Evolutionary conservation across 768 basidiomycete species (phyloP), one percentile per base, ranked within the genome.

Genomic region (Leucocoprinus leucothites): DNA sequence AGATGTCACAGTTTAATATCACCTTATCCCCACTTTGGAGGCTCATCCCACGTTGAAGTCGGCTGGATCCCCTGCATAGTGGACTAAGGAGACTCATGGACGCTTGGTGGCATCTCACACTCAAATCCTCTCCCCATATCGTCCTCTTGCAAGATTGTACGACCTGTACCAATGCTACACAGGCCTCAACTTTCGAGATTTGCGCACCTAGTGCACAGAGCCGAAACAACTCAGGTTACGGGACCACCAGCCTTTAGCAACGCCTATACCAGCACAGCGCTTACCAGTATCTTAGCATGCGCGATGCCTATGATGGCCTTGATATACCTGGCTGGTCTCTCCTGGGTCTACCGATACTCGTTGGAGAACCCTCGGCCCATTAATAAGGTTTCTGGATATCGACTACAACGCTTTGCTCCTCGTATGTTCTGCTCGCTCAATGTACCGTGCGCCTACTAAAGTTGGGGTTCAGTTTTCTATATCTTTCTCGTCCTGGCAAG

Each of bases 371-470:
- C 78, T 25, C 72, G 71, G 42, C 73, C 78, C 1, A 60, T 82
- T 52, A 81, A 81, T 59, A 85, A 83, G 63, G 62, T 69, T 9
- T 76, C 76, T 41, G 77, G 81, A 2, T 64, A 76, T 26, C 67
- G 65, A 38, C 61, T 79, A 35, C 77, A 78, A 61, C 73, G 74
- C 57, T 85, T 79, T 62, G 78, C 77, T 8, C 80, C 84, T 60
- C 67, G 84, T 82, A 64, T 57, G 76, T 69, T 9, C 6, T 14
- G 21, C 21, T 9, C 36, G 28, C 28, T 24, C 43, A 19, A 41
- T 31, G 21, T 24, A 24, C 35, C 28, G 21, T 48, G 49, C 26
- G 48, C 56, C 35, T 46, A 61, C 56, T 63, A 64, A 63, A 38
- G n/a, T 63, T 46, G 53, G 49, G 56, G 38, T 26, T 6, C 51